These are phyloP conservation scores for Blumeria graminis DNA, from an alignment of 2,329 filamentous ascomycete species.

Conservation along the genomic window DNA sequence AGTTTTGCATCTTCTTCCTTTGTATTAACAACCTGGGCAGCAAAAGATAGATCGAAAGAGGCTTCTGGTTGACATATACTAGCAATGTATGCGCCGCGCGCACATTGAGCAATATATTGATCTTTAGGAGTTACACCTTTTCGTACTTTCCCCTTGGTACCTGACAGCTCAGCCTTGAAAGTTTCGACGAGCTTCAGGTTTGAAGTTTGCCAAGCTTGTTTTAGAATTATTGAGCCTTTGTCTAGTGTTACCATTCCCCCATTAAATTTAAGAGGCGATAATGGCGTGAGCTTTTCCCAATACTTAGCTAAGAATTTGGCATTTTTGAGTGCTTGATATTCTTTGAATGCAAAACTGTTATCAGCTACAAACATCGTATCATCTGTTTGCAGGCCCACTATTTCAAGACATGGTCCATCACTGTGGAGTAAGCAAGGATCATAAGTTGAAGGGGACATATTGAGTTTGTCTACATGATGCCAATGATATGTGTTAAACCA, in stretches of 20 bases:
- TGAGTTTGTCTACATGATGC: conserved; percentile 1
- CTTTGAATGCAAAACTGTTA: not conserved
- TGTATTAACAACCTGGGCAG: not conserved
- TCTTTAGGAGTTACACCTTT: not conserved
- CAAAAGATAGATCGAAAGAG: not conserved
- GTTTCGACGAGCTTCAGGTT: not conserved
- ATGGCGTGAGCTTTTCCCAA: not conserved
- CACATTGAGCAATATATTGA: not conserved
- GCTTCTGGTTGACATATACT: not conserved
- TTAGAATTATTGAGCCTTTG: not conserved
- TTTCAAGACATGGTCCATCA: not conserved
- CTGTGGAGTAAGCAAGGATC: conserved; percentile 3
- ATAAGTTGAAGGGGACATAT: conserved; percentile 1
- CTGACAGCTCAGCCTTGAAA: not conserved
- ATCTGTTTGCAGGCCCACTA: conserved; percentile 2
- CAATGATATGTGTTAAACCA: conserved; percentile 1
- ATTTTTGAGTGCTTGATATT: not conserved
- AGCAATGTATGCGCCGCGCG: not conserved
- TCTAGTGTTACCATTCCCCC: not conserved
- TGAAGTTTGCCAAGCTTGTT: not conserved
- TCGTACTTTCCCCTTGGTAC: not conserved
- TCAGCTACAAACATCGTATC: conserved; percentile 2
- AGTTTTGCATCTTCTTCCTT: not conserved
- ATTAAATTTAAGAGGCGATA: conserved; percentile 1
- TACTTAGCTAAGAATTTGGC: conserved; percentile 1